phyloP scores from a whole-genome alignment of 1,284 basidiomycete genomes.

The Vanrija pseudolonga region DNA sequence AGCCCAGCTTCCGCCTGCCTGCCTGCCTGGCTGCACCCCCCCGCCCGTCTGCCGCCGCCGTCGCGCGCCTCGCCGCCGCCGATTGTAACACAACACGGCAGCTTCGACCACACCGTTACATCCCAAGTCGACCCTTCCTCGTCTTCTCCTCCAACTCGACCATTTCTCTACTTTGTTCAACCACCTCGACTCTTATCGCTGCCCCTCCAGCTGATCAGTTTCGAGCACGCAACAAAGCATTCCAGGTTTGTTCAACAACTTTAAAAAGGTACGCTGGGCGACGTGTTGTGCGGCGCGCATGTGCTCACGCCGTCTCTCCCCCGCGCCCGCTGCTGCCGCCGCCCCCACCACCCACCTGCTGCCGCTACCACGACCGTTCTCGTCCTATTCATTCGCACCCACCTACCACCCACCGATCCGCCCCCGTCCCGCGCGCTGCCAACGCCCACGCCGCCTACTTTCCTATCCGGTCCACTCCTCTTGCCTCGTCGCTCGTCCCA shows the following conservation, averaged over 20 bases:
- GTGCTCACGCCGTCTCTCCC: neutral
- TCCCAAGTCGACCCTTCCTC: neutral
- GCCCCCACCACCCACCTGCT: neutral
- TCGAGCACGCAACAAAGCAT: neutral
- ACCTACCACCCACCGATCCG: too few relatives aligned
- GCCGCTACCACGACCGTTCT: neutral
- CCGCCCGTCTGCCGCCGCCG: neutral
- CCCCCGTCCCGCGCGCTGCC: too few relatives aligned
- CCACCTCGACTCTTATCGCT: neutral
- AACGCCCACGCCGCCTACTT: neutral
- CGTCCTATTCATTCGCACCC: slow-evolving; percentile 1
- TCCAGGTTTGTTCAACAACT: neutral
- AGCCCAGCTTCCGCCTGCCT: too few relatives aligned
- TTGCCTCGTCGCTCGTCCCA: neutral
- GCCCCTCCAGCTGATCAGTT: neutral
- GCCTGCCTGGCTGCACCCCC: too few relatives aligned
- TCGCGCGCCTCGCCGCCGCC: neutral
- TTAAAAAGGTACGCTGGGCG: neutral
- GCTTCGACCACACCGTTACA: neutral
- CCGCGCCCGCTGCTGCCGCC: neutral
- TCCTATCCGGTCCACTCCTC: neutral
- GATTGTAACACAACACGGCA: neutral
- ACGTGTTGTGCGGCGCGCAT: too few relatives aligned
- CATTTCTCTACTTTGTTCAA: neutral
- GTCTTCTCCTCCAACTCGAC: neutral